Percentiles rank a stretch among this genome's conserved stretches.
These are phyloP conservation scores for Mortierella sp. DNA, from an alignment of 371 early-diverging fungal species.

Conservation along the genomic window DNA sequence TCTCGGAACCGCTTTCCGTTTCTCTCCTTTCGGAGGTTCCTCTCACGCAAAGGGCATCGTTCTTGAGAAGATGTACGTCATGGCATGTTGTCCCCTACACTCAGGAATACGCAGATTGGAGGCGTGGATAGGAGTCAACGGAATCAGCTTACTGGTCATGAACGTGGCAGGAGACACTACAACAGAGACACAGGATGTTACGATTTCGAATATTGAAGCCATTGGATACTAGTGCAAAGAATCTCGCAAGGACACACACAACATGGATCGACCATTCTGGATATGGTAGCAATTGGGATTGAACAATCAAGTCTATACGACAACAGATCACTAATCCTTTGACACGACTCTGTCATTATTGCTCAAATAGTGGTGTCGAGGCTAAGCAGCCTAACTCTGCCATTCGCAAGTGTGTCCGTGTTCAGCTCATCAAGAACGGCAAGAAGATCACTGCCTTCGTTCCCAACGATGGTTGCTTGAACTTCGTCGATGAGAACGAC, in stretches of 20 bases:
- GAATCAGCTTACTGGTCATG: too few species aligned
- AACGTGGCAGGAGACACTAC: too few species aligned
- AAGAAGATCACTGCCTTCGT: constrained; percentile 99
- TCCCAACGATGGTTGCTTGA: constrained; percentile 99
- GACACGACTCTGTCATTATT: not conserved
- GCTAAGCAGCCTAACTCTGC: constrained; percentile 99
- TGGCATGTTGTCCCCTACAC: constrained; percentile 55
- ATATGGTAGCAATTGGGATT: too few species aligned
- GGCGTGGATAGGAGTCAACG: not conserved
- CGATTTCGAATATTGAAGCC: too few species aligned
- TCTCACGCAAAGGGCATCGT: constrained; percentile 99
- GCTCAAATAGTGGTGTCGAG: constrained; percentile 95
- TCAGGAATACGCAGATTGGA: not conserved
- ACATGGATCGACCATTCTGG: too few species aligned
- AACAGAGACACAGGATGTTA: too few species aligned
- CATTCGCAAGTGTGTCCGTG: constrained; percentile 99
- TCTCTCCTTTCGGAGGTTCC: constrained; percentile 97
- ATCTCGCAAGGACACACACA: too few species aligned
- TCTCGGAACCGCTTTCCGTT: constrained; percentile 98
- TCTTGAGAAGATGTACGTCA: constrained; percentile 97
- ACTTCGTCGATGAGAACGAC: constrained; percentile 97
- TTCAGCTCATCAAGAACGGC: constrained; percentile 99
- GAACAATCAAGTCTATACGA: not conserved
- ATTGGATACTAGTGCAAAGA: too few species aligned
- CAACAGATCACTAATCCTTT: not conserved